phyloP scores from a whole-genome alignment of 208 protist genomes.

The Borovskyia barvae region DNA sequence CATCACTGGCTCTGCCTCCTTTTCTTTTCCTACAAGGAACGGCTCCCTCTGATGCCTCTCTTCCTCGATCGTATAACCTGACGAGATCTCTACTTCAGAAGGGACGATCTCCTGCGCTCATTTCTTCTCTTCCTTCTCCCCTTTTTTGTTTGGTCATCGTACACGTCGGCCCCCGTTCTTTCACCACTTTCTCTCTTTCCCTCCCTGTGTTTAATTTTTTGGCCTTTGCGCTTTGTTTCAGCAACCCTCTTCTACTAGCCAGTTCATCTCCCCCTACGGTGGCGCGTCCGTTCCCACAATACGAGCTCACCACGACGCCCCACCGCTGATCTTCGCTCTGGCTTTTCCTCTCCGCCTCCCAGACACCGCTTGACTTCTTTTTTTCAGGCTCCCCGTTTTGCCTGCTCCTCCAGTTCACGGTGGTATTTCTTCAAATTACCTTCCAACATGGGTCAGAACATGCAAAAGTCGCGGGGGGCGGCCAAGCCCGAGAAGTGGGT shows the following conservation, averaged over 20 bases:
- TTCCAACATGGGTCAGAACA: slow-evolving; percentile 79
- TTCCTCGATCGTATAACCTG: no score
- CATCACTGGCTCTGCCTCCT: no score
- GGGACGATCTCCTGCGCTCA: background rate
- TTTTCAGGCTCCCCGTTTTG: no score
- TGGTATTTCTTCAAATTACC: no score
- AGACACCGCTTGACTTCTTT: background rate
- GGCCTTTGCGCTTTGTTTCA: background rate
- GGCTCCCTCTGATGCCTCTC: no score
- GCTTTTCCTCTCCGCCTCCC: background rate
- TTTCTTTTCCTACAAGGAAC: no score
- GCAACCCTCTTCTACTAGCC: background rate
- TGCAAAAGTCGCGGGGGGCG: slow-evolving; percentile 37
- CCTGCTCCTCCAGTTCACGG: no score
- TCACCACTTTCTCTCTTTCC: slow-evolving; percentile 9
- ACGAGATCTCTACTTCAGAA: background rate
- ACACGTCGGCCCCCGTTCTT: background rate
- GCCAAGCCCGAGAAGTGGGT: slow-evolving; percentile 91
- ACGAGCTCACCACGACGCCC: background rate
- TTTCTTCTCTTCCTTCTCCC: background rate
- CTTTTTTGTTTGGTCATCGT: background rate
- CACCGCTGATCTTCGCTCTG: no score
- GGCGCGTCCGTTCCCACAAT: background rate
- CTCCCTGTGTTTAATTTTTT: slow-evolving; percentile 6
- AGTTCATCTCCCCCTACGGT: background rate